phyloP scores from a whole-genome alignment of 208 protist genomes.

The Trypanosoma avium region DNA sequence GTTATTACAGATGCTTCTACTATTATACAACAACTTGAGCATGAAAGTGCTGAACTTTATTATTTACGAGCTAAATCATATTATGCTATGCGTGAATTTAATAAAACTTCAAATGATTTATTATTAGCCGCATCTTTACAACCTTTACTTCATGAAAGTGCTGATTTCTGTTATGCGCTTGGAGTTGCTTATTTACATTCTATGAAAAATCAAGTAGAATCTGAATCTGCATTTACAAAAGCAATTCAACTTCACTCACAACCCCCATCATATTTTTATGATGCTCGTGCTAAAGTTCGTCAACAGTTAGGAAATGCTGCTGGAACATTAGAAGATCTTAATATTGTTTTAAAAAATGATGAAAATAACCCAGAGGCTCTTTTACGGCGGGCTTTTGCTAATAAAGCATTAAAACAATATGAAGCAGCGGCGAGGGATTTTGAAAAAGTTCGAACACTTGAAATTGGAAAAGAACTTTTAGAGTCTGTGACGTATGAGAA shows the following conservation, averaged over 20 bases:
- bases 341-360: conserved; percentile 57
- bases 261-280: conserved; percentile 34
- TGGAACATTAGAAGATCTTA: conserved; percentile 76
- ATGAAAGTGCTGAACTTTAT: conserved; percentile 55
- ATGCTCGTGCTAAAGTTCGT: conserved; percentile 86
- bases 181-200: conserved; percentile 43
- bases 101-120: conserved; percentile 56
- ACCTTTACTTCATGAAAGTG: conserved; percentile 34
- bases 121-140: conserved; percentile 43
- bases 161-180: conserved; percentile 48
- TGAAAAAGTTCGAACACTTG: conserved; percentile 53
- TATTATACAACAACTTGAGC: conserved; percentile 9
- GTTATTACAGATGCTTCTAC: conserved; percentile 24
- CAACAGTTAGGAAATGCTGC: conserved; percentile 61
- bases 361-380: conserved; percentile 70
- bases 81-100: conserved; percentile 54
- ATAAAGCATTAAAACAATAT: conserved; percentile 74
- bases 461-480: conserved; percentile 12
- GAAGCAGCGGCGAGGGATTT: conserved; percentile 85
- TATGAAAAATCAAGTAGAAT: conserved; percentile 30
- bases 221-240: conserved; percentile 39
- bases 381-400: conserved; percentile 81
- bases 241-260: conserved; percentile 40
- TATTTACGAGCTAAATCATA: conserved; percentile 81
- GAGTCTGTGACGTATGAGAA: conserved; percentile 15